Conservation (phyloP, 1,139 yeast species). For the Hansenula sp. region DNA sequence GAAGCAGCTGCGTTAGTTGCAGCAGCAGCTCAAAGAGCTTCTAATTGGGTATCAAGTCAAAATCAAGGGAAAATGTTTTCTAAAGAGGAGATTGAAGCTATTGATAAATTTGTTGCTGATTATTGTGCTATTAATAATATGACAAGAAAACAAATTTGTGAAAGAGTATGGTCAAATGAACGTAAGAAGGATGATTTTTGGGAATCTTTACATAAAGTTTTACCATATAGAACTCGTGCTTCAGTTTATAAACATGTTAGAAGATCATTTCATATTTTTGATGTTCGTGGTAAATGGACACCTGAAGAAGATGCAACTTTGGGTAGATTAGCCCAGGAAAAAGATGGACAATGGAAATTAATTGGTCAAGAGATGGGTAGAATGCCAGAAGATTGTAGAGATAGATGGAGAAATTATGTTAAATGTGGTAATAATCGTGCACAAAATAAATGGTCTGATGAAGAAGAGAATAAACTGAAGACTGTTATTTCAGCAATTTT, state of each 20-base stretch:
- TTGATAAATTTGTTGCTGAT: slow-evolving; percentile 67
- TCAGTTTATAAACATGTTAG: slow-evolving; percentile 90
- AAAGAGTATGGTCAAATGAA: slow-evolving; percentile 83
- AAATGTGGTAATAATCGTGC: slow-evolving; percentile 80
- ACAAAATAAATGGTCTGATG: slow-evolving; percentile 71
- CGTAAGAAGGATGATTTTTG: slow-evolving; percentile 85
- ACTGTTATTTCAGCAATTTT: slow-evolving; percentile 46
- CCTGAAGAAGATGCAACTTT: slow-evolving; percentile 70
- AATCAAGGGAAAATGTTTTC: slow-evolving; percentile 46
- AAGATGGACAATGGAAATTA: slow-evolving; percentile 81
- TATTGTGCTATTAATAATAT: slow-evolving; percentile 61
- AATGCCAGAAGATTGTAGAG: slow-evolving; percentile 98
- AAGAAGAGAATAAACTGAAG: slow-evolving; percentile 63
- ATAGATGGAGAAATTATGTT: slow-evolving; percentile 91
- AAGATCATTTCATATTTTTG: slow-evolving; percentile 81
- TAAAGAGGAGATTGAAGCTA: slow-evolving; percentile 59
- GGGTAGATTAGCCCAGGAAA: slow-evolving; percentile 55
- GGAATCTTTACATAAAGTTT: slow-evolving; percentile 71
- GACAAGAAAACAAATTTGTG: slow-evolving; percentile 65
- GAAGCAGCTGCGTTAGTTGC: slow-evolving; percentile 28
- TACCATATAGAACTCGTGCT: slow-evolving; percentile 83
- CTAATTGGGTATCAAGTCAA: slow-evolving; percentile 19
- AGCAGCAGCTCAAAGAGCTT: slow-evolving; percentile 30
- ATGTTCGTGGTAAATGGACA: slow-evolving; percentile 87
- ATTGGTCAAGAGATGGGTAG: slow-evolving; percentile 77